Conservation (phyloP, 495 filamentous ascomycete species). For the Xylaria sp. region DNA sequence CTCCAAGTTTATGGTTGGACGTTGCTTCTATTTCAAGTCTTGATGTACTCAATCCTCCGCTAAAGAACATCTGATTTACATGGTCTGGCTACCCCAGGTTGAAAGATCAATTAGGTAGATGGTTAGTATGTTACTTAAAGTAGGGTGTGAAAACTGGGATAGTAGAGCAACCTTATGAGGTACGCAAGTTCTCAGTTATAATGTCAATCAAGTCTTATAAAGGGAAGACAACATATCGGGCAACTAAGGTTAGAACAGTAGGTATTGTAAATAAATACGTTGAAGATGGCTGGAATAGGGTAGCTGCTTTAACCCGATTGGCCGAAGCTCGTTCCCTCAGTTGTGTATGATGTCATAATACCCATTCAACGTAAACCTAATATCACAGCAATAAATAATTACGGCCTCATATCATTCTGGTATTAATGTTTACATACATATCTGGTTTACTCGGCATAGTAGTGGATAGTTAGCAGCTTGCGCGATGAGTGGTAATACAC, state of each 20-base stretch:
- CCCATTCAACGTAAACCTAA: neutral
- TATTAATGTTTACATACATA: neutral
- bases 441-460: neutral
- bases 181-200: neutral
- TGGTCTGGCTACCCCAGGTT: neutral
- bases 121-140: neutral
- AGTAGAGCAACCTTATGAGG: neutral
- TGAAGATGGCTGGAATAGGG: neutral
- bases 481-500: constrained; percentile 40
- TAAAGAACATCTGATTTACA: neutral
- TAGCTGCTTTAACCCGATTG: constrained; percentile 14
- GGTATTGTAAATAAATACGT: neutral
- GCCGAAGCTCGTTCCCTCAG: neutral
- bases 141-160: neutral
- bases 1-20: neutral
- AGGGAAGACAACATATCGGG: neutral
- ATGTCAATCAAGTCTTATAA: neutral
- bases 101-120: neutral
- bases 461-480: neutral
- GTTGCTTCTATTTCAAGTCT: neutral
- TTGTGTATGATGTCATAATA: constrained; percentile 20
- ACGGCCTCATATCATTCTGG: neutral
- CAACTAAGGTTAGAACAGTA: neutral
- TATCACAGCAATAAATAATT: neutral
- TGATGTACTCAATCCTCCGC: neutral